These are phyloP conservation scores for Teunomyces gatunensis DNA, from an alignment of 805 yeast genomes.

Conservation along the genomic window DNA sequence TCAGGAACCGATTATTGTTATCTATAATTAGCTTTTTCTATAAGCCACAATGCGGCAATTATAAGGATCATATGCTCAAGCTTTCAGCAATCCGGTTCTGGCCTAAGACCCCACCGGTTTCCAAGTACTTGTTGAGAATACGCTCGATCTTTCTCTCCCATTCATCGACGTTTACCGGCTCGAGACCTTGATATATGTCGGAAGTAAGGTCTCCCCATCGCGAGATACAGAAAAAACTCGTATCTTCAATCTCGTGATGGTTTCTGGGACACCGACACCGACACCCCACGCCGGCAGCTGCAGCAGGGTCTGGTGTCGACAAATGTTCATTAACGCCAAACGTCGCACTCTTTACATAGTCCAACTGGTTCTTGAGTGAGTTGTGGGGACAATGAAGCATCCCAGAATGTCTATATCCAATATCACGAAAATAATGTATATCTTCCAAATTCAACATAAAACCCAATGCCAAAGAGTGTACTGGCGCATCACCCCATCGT, in stretches of 20 bases:
- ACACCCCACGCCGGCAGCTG: slow-evolving; percentile 67
- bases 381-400: slow-evolving; percentile 77
- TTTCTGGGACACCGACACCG: slow-evolving; percentile 71
- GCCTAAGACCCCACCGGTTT: slow-evolving; percentile 12
- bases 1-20: too few relatives aligned
- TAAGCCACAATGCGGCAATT: too few relatives aligned
- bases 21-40: too few relatives aligned
- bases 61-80: background rate
- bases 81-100: background rate
- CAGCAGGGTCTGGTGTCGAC: slow-evolving; percentile 23
- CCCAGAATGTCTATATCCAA: slow-evolving; percentile 83
- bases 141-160: slow-evolving; percentile 15
- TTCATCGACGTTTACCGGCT: slow-evolving; percentile 13
- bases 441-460: slow-evolving; percentile 66
- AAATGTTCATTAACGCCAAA: background rate
- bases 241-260: slow-evolving; percentile 18
- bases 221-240: slow-evolving; percentile 14
- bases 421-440: slow-evolving; percentile 87
- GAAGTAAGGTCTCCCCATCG: slow-evolving; percentile 17
- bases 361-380: slow-evolving; percentile 52
- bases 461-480: slow-evolving; percentile 84
- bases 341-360: slow-evolving; percentile 6
- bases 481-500: slow-evolving; percentile 98
- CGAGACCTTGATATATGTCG: slow-evolving; percentile 12
- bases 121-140: slow-evolving; percentile 9